These are phyloP conservation scores for Bryoerythrophyllum caledonicum DNA, from an alignment of 225 moss, liverwort and hornwort species.

Conservation along the genomic window DNA sequence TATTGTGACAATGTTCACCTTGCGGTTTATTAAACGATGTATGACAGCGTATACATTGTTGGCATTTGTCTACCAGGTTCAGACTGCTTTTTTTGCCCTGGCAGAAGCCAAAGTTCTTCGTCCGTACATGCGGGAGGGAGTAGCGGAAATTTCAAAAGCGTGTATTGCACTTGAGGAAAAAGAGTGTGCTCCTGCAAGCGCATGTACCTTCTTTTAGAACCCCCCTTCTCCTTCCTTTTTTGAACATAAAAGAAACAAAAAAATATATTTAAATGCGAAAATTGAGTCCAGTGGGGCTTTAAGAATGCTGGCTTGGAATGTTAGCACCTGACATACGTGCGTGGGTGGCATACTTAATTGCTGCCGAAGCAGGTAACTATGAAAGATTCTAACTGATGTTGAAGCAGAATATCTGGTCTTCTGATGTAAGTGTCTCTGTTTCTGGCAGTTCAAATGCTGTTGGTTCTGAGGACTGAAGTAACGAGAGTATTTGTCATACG, in stretches of 20 bases:
- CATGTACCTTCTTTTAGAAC: constrained; percentile 44
- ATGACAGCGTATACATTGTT: constrained; percentile 17
- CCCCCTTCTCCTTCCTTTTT: neutral
- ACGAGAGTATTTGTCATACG: constrained; percentile 92
- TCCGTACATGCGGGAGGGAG: constrained; percentile 91
- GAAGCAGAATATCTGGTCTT: constrained; percentile 17
- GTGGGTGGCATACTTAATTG: neutral
- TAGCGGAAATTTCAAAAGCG: constrained; percentile 86
- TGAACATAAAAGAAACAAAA: too few species aligned
- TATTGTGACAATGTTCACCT: constrained; percentile 7
- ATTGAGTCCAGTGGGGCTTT: neutral
- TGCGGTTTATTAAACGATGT: constrained; percentile 15
- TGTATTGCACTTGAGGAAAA: constrained; percentile 85
- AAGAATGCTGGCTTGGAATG: neutral
- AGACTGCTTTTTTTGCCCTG: constrained; percentile 79
- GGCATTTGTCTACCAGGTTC: constrained; percentile 54
- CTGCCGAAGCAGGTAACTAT: neutral
- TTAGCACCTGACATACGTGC: neutral
- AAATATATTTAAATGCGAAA: neutral
- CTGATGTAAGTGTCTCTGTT: constrained; percentile 28
- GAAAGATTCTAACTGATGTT: constrained; percentile 17
- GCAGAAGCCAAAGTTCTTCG: constrained; percentile 91
- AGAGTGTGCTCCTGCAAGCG: constrained; percentile 88
- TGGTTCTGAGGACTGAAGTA: constrained; percentile 89
- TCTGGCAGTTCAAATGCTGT: constrained; percentile 90